Conservation (phyloP, 371 early-diverging fungal species). For the Mucor piriformis region DNA sequence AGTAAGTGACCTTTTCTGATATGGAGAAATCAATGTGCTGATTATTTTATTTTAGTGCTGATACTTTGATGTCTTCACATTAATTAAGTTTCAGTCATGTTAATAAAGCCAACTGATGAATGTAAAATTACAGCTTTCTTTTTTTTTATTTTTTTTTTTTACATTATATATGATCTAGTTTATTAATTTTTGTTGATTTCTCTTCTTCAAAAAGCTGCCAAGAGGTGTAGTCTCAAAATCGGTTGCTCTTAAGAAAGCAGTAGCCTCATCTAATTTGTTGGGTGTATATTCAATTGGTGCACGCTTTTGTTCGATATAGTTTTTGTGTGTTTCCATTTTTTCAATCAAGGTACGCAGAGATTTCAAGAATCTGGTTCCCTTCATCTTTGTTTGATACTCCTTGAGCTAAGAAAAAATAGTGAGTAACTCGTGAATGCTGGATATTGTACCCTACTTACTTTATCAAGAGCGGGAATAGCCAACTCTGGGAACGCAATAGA, state of each 20-base stretch:
- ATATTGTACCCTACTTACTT: no score
- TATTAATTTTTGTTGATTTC: slow-evolving; percentile 22
- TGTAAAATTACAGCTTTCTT: background rate
- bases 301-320: slow-evolving; percentile 77
- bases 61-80: slow-evolving; percentile 8
- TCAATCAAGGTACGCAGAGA: slow-evolving; percentile 79
- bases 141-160: background rate
- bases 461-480: slow-evolving; percentile 75
- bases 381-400: slow-evolving; percentile 52
- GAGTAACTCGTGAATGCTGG: no score
- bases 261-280: slow-evolving; percentile 65
- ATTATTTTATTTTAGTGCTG: slow-evolving; percentile 4
- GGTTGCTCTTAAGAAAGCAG: slow-evolving; percentile 57
- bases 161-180: background rate
- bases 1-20: slow-evolving; percentile 26
- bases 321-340: slow-evolving; percentile 80
- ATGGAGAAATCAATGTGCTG: background rate
- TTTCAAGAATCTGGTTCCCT: slow-evolving; percentile 71
- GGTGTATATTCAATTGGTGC: slow-evolving; percentile 78
- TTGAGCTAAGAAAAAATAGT: slow-evolving; percentile 63
- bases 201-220: slow-evolving; percentile 57
- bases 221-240: slow-evolving; percentile 62
- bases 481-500: slow-evolving; percentile 95
- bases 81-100: background rate
- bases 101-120: background rate